phyloP scores from a whole-genome alignment of 306 rosid species.

The Cicer chorassanicum region DNA sequence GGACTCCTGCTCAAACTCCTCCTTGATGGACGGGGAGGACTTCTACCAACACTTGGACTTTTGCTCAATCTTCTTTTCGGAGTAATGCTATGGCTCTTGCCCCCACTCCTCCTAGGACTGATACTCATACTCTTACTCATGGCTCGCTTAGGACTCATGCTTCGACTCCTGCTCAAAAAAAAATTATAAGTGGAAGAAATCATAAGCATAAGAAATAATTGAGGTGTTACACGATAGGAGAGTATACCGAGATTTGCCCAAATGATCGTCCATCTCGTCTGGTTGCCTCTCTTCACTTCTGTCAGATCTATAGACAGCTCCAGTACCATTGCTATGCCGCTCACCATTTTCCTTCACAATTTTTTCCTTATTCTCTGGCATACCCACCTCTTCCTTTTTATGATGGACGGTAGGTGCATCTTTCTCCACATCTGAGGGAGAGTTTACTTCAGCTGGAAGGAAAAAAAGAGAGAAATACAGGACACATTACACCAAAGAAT shows the following conservation, averaged over 20 bases:
- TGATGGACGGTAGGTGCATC: constrained; percentile 47
- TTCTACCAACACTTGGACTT: constrained; percentile 50
- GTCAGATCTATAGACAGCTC: constrained; percentile 59
- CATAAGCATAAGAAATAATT: constrained; percentile 67
- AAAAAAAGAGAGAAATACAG: neutral
- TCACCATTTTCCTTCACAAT: constrained; percentile 77
- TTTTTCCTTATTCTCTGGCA: constrained; percentile 51
- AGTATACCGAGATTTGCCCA: constrained; percentile 90
- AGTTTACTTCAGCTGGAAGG: constrained; percentile 52
- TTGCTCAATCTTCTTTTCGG: constrained; percentile 54
- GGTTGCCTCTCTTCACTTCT: constrained; percentile 75
- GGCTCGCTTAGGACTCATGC: constrained; percentile 88
- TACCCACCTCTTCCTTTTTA: constrained; percentile 52
- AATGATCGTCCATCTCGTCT: constrained; percentile 81
- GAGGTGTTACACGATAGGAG: constrained; percentile 66
- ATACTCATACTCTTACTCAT: constrained; percentile 89
- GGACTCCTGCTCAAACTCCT: constrained; percentile 78
- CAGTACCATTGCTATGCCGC: constrained; percentile 65
- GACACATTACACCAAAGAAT: neutral
- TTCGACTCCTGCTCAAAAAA: constrained; percentile 95
- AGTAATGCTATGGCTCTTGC: constrained; percentile 66
- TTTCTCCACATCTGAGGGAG: constrained; percentile 47
- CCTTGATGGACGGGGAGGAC: constrained; percentile 56
- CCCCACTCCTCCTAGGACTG: constrained; percentile 74
- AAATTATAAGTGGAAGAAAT: constrained; percentile 57